phyloP scores from a whole-genome alignment of 2,329 filamentous ascomycete genomes.

The Colletotrichum limetticola region DNA sequence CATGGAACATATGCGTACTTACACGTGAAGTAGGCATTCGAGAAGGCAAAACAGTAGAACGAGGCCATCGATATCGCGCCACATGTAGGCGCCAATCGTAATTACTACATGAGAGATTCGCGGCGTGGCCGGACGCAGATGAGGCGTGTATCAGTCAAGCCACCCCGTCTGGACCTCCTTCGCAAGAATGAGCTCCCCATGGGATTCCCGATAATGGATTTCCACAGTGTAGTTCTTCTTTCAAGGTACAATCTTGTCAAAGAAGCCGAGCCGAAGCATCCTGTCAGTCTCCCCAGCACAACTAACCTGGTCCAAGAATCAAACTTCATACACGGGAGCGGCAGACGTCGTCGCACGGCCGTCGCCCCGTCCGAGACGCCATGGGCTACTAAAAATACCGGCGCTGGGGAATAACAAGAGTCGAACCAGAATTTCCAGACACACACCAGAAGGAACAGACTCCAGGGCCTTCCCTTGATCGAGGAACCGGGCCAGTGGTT shows the following conservation, averaged over 20 bases:
- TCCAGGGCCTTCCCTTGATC: not conserved
- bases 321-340: not conserved
- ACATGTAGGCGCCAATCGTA: not conserved
- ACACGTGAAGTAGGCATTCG: not conserved
- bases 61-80: not conserved
- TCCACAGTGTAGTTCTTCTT: not conserved
- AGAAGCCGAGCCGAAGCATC: not conserved
- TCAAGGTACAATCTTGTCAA: not conserved
- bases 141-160: constrained; percentile 22
- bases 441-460: not conserved
- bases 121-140: not conserved
- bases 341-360: constrained; percentile 16
- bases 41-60: not conserved
- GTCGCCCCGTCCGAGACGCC: not conserved
- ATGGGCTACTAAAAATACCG: constrained; percentile 1
- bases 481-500: constrained; percentile 7
- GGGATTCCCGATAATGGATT: not conserved
- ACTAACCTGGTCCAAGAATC: not conserved
- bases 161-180: not conserved
- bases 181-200: not conserved
- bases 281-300: not conserved
- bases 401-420: not conserved
- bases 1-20: constrained; percentile 6
- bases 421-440: not conserved
- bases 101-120: not conserved